phyloP scores from a whole-genome alignment of 73 alveolate species.

The Uronychia binucleata region DNA sequence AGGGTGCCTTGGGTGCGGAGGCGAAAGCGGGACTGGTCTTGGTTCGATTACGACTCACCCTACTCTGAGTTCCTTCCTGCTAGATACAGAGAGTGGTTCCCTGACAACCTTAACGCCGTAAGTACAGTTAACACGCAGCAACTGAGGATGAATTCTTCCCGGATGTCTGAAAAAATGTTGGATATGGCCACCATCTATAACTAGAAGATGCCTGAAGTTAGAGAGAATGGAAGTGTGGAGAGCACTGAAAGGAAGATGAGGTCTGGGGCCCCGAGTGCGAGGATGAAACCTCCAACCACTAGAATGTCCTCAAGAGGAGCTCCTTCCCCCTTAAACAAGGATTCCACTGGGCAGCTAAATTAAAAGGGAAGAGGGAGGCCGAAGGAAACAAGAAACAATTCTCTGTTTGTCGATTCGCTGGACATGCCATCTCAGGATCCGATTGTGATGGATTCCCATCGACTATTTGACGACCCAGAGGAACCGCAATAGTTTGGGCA shows the following conservation, averaged over 20 bases:
- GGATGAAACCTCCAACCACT: constrained; percentile 1
- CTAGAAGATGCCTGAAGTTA: background rate
- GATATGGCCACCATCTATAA: background rate
- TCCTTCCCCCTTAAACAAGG: no score
- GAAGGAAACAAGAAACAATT: background rate
- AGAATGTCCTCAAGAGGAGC: background rate
- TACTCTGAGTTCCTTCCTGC: constrained; percentile 60
- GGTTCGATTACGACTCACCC: constrained; percentile 60
- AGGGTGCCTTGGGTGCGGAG: constrained; percentile 3
- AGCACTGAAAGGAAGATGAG: background rate
- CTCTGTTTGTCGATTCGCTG: background rate
- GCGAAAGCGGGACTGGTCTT: constrained; percentile 26
- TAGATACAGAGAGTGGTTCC: constrained; percentile 64
- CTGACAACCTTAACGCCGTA: constrained; percentile 6
- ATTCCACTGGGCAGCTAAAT: background rate
- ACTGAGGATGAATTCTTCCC: background rate
- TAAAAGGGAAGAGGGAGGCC: background rate
- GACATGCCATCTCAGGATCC: background rate
- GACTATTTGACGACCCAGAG: background rate
- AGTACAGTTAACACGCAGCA: background rate
- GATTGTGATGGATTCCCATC: background rate
- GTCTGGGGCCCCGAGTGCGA: background rate
- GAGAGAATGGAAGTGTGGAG: background rate
- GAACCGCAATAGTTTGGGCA: no score
- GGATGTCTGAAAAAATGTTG: background rate